Base-by-base conservation (phyloP, 2,329 filamentous ascomycete species). In the Fusarium mundagurra region DNA sequence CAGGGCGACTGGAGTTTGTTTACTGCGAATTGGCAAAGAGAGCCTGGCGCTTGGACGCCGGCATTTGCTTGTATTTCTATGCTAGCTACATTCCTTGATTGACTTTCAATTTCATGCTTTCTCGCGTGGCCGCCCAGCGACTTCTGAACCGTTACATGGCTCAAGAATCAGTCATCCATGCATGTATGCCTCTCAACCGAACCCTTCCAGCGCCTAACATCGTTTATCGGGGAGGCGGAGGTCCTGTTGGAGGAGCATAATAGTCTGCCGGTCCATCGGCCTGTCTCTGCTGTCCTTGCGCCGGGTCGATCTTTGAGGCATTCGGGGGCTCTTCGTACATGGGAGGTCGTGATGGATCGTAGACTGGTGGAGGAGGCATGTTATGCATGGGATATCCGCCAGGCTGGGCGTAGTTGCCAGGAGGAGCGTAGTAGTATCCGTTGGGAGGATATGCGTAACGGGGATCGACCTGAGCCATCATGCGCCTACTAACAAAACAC, bases 321-420 rank as follows among this genome's bases (percentile, higher is more conserved):
- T 85, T 87, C 13, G 87, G 86, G 53, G 87, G 82, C 9, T 72
- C 78, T 45, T 87, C 85, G 78, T 92, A 91, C 77, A 86, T 81
- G 13, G 89, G 89, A 63, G 89, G 89, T 34, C 88, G 83, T 74
- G 84, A 87, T 11, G 88, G 88, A 72, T 91, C 89, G 78, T 91
- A 91, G 61, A 90, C 86, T 24, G 88, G 88, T 18, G 87, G 87
- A 58, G 87, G 87, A 57, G 88, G 88, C 57, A 87, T 79, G 72
- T 76, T 78, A 47, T 79, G 73, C 77, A 77, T 79, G 12, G 67
- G 72, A 64, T 79, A 75, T 63, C 80, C 81, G 45, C 77, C 73
- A 14, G 75, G 77, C 29, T 67, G 73, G 33, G 47, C 66, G 6
- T 75, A 51, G 59, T 66, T 54, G 47, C 80, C 81, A 53, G 77